Conservation (phyloP, 2,329 filamentous ascomycete genomes). For the Trichoderma aggressivum region DNA sequence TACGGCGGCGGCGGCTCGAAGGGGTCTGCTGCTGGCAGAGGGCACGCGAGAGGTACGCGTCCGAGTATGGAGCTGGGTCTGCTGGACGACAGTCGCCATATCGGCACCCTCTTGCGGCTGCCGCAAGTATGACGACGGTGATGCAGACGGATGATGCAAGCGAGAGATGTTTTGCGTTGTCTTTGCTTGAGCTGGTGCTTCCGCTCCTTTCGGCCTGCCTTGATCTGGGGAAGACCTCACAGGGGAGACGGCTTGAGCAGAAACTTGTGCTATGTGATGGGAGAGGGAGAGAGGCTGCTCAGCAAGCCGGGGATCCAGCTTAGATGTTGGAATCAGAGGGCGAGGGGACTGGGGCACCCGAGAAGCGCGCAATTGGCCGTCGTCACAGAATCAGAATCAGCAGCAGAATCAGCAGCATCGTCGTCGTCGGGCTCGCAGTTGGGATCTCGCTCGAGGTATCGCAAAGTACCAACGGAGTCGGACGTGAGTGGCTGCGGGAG, state of each 20-base stretch:
- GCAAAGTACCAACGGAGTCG: not conserved
- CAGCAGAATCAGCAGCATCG: not conserved
- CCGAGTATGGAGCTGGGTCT: constrained; percentile 18
- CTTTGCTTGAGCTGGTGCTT: not conserved
- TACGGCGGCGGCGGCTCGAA: constrained; percentile 9
- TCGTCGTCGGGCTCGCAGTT: constrained; percentile 15
- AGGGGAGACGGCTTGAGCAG: not conserved
- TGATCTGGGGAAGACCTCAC: not conserved
- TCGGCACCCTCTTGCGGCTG: constrained; percentile 16
- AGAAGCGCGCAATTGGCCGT: not conserved
- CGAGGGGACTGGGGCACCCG: not conserved
- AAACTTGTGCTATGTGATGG: not conserved
- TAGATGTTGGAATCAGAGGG: not conserved
- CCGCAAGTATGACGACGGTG: not conserved
- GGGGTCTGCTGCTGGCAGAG: not conserved
- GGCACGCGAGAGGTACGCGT: constrained; percentile 19
- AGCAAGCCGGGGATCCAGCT: not conserved
- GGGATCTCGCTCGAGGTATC: not conserved
- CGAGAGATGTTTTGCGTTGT: constrained; percentile 5
- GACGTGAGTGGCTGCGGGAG: constrained; percentile 12
- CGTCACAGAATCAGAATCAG: not conserved
- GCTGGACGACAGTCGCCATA: constrained; percentile 19
- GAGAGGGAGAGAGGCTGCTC: not conserved
- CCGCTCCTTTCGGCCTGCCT: not conserved
- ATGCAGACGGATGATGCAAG: constrained; percentile 4